Conservation (phyloP, 2,329 filamentous ascomycete genomes). For the Trichoderma harzianum region DNA sequence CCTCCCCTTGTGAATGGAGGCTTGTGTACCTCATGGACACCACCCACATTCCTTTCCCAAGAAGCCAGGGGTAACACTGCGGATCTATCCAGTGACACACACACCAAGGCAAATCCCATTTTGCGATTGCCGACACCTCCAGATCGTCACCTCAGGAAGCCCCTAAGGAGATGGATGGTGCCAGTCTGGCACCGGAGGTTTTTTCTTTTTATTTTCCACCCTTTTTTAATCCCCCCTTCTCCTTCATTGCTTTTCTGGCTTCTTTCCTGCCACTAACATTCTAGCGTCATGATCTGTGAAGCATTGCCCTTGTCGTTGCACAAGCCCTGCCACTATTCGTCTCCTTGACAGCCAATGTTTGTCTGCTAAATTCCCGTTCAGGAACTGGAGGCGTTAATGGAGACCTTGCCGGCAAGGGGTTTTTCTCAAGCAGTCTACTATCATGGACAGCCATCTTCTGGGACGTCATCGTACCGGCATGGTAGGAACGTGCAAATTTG, state of each 20-base stretch:
- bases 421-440: not conserved
- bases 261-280: not conserved
- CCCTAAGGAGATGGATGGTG: slow-evolving; percentile 1
- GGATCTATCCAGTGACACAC: slow-evolving; percentile 17
- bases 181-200: not conserved
- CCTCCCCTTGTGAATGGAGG: not conserved
- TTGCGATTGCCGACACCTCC: slow-evolving; percentile 14
- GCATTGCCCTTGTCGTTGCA: not conserved
- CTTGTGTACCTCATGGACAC: slow-evolving; percentile 3
- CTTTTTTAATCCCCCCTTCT: not conserved
- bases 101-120: slow-evolving; percentile 7
- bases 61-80: slow-evolving; percentile 17
- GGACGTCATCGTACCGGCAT: not conserved
- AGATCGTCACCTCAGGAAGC: not conserved
- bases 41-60: not conserved
- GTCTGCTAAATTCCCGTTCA: not conserved
- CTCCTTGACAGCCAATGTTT: not conserved
- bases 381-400: not conserved
- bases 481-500: not conserved
- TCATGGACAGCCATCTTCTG: not conserved
- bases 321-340: not conserved
- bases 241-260: not conserved
- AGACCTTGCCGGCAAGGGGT: not conserved
- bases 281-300: not conserved
- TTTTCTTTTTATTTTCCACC: not conserved